Base-by-base conservation (phyloP, 148 eudicot genomes). In the Nyssa sinensis region DNA sequence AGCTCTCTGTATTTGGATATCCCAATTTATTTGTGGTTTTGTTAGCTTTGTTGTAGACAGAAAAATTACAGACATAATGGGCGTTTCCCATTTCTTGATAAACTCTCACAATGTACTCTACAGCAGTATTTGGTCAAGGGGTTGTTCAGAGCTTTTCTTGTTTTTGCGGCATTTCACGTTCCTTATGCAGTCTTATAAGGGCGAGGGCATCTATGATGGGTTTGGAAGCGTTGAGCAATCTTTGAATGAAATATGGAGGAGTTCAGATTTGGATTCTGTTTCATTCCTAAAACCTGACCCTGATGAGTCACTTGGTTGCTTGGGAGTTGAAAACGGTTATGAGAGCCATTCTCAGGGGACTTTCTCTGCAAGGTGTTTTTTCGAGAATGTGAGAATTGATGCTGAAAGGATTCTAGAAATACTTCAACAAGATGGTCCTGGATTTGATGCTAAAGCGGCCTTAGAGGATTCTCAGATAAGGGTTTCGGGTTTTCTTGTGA, bases 391-490 rank as follows among this genome's bases (percentile, higher is more conserved):
- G 37, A 75, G 75, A 80, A 69, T 65, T 41, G 87, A 90, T 77
- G 95, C 93, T 32, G 81, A 75, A 66, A 88, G 70, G 69, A 76
- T 89, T 71, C 79, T 91, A 78, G 80, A 88, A 70, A 70, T 90
- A 63, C 87, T 94, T 59, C 81, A 81, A 74, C 89, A 88, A 82
- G 95, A 90, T 71, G 89, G 90, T 77, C 90, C 84, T 0, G 97
- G 95, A n/a, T 88, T 82, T 62, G 87, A 94, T 80, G 79, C 82
- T 47, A 86, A 78, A 72, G 70, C 74, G 1, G 93, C 80, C 44
- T 81, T 94, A 75, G 82, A 81, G 71, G 84, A 75, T 66, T 71
- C 85, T 86, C 60, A 77, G 27, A 37, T 94, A 8, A 87, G 89
- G 74, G 87, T 91, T 78, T 91, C 98, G 1, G 86, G 89, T 10